Conservation (phyloP, 2,329 filamentous ascomycete genomes). For the Xylaria sp. region DNA sequence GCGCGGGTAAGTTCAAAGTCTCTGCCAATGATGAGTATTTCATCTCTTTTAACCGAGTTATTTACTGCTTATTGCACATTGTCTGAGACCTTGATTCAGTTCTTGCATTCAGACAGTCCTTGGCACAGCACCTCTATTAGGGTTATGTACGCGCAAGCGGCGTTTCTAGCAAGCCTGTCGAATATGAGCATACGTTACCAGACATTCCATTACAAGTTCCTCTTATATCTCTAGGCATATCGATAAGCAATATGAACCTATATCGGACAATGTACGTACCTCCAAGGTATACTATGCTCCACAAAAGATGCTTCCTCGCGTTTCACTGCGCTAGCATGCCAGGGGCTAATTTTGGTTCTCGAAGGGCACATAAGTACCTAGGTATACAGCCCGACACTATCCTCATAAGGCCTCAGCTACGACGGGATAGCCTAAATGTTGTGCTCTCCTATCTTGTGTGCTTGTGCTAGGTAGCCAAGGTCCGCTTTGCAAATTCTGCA, state of each 20-base stretch:
- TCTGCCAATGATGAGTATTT: no score
- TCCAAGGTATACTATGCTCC: not conserved
- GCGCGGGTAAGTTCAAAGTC: no score
- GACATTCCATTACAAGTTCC: no score
- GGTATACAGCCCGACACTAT: not conserved
- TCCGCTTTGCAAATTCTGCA: not conserved
- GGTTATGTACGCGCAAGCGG: no score
- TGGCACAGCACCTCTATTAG: no score
- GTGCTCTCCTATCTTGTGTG: not conserved
- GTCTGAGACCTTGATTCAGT: no score
- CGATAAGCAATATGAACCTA: not conserved
- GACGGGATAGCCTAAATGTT: not conserved
- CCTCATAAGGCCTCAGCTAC: not conserved
- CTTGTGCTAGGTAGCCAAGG: not conserved
- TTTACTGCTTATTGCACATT: no score
- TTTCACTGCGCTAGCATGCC: constrained; percentile 20
- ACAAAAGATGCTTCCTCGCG: constrained; percentile 1
- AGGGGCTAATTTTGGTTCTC: constrained; percentile 6
- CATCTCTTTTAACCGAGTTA: no score
- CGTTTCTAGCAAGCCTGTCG: no score
- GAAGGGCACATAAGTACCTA: not conserved
- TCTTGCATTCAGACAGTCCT: no score
- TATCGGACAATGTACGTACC: not conserved
- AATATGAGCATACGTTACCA: no score
- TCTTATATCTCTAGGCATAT: not conserved